Percentiles rank a stretch among this genome's conserved stretches.
These are phyloP conservation scores for Verbascum thapsus DNA, from an alignment of 257 asterid species.

Conservation along the genomic window DNA sequence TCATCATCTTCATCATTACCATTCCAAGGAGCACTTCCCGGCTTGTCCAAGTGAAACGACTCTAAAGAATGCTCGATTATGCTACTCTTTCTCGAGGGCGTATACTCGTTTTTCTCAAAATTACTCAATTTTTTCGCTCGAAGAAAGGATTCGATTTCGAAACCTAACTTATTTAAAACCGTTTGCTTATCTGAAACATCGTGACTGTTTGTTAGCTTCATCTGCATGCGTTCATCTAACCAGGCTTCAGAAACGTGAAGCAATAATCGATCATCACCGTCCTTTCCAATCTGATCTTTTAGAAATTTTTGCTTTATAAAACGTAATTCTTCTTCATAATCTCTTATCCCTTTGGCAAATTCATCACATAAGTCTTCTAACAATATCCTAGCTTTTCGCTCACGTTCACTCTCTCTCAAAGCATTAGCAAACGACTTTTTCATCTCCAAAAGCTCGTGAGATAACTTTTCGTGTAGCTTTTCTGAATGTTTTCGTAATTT, in stretches of 20 bases:
- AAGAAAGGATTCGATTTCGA: slow-evolving; percentile 73
- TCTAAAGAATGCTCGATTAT: slow-evolving; percentile 48
- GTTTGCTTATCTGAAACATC: slow-evolving; percentile 53
- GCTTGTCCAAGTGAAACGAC: slow-evolving; percentile 53
- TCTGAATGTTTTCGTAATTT: slow-evolving; percentile 59
- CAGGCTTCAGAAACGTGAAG: slow-evolving; percentile 95
- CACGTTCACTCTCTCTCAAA: slow-evolving; percentile 55
- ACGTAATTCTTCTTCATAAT: slow-evolving; percentile 62
- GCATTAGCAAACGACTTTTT: slow-evolving; percentile 52
- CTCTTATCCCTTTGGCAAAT: slow-evolving; percentile 76
- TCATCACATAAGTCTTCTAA: slow-evolving; percentile 87
- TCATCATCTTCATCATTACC: slow-evolving; percentile 53
- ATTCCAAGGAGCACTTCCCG: slow-evolving; percentile 65
- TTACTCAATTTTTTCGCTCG: slow-evolving; percentile 48
- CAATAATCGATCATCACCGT: slow-evolving; percentile 52
- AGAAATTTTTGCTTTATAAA: slow-evolving; percentile 48
- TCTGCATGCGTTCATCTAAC: slow-evolving; percentile 82
- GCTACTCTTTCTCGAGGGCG: too few relatives aligned
- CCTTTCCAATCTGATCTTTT: too few relatives aligned
- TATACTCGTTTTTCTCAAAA: slow-evolving; percentile 27
- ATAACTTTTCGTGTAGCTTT: slow-evolving; percentile 51
- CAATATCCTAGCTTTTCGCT: slow-evolving; percentile 56
- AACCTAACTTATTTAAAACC: slow-evolving; percentile 58
- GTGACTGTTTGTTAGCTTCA: slow-evolving; percentile 48
- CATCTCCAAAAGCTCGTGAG: slow-evolving; percentile 55